These are phyloP conservation scores for Biscogniauxia marginata DNA, from an alignment of 2,329 filamentous ascomycete species.

Conservation along the genomic window DNA sequence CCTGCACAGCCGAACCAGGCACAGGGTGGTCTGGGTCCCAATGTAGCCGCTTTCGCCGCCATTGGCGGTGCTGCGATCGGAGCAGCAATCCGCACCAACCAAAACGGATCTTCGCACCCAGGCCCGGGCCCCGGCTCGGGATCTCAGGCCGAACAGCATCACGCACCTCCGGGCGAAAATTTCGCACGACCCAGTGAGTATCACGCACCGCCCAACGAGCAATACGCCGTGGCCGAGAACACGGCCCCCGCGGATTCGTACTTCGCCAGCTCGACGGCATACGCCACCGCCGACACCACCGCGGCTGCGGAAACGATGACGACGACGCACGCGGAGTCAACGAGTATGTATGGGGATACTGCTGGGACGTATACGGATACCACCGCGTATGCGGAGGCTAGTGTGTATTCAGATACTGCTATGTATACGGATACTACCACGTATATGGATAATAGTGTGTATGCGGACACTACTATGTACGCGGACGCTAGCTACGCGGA, in stretches of 20 bases:
- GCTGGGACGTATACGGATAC: not conserved
- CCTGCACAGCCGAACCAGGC: not conserved
- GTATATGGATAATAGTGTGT: not conserved
- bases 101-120: not conserved
- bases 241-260: not conserved
- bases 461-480: not conserved
- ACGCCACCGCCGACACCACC: not conserved
- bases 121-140: no score
- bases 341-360: no score
- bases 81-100: not conserved
- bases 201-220: not conserved
- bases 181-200: not conserved
- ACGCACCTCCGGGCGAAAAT: not conserved
- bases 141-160: not conserved
- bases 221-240: not conserved
- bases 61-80: not conserved
- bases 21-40: not conserved
- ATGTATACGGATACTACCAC: not conserved
- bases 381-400: not conserved
- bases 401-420: not conserved
- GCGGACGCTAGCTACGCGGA: no score
- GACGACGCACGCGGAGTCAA: no score
- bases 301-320: not conserved
- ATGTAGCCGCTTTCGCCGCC: not conserved
- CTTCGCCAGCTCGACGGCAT: not conserved